Evolutionary conservation across 805 yeast species (phyloP).

Genomic region (Pichia scutulata): DNA sequence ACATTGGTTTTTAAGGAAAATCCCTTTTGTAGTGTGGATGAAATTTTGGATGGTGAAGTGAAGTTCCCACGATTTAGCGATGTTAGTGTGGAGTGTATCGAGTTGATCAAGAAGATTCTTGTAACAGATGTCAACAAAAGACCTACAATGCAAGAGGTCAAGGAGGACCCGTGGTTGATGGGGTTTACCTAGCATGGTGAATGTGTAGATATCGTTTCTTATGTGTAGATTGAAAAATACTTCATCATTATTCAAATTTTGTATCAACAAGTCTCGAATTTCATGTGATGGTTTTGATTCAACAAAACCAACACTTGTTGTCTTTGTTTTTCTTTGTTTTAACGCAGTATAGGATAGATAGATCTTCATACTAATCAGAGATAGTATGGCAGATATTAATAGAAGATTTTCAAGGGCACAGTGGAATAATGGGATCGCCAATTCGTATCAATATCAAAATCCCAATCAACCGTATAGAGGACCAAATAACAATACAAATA

Average conservation of each 20-base stretch:
- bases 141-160: slow-evolving; percentile 67
- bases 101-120: slow-evolving; percentile 56
- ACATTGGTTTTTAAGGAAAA: slow-evolving; percentile 89
- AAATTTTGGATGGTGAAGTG: slow-evolving; percentile 84
- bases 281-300: neutral
- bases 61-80: slow-evolving; percentile 49
- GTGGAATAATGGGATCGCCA: neutral
- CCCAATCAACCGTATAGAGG: neutral
- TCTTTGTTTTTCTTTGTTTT: neutral
- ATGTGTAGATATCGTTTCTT: neutral
- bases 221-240: neutral
- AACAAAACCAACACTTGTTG: too few species aligned
- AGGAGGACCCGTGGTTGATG: slow-evolving; percentile 61
- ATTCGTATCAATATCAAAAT: neutral
- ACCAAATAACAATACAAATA: neutral
- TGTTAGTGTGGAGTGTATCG: slow-evolving; percentile 54
- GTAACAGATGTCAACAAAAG: slow-evolving; percentile 59
- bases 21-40: slow-evolving; percentile 93
- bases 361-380: too few species aligned
- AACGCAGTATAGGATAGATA: too few species aligned
- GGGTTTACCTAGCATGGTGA: slow-evolving; percentile 24
- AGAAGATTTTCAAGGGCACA: slow-evolving; percentile 8
- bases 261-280: neutral
- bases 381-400: slow-evolving; percentile 8
- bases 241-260: neutral